Base-by-base conservation (phyloP, 139 green algal genomes). In the Tetratostichococcus sp. region DNA sequence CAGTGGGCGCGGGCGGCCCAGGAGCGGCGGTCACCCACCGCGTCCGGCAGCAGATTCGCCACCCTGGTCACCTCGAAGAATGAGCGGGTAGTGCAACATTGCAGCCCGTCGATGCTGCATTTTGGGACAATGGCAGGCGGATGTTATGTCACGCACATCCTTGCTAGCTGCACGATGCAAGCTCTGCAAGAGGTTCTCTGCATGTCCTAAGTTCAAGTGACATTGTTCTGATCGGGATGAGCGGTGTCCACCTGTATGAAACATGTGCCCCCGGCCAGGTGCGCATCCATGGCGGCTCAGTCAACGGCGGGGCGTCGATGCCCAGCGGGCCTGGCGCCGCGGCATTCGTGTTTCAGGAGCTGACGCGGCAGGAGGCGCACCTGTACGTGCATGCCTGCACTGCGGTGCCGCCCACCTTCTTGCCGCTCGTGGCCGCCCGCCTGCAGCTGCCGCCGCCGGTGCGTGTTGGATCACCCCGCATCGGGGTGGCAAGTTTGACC, bases 341-440 rank as follows among this genome's bases (percentile, higher is more conserved):
- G 1, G 25, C 72, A 30, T 32, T 86, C 2, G 79, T 84, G 26
- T 90, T 80, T 35, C 83, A 90, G 16, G 86, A 91, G 68, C 70
- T 91, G 25, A 92, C 79, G 23, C 77, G 86, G 0, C 77, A 77
- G 11, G 86, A 91, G 67, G 32, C 83, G 3, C 57, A 75, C 42
- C 70, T 91, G 70, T 85, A 82, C 65, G 74, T 86, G 58, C 78
- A 84, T 43, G 75, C 71, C 67, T 83, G 78, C 72, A 90, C 85
- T 1, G 62, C 73, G 23, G 77, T 86, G 43, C 70, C 74, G 35
- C 73, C 81, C 0, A 81, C 88, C 71, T 71, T 78, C 1, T 65
- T 88, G 57, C 39, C 77, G 68, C 71, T 89, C 71, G 84, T 90
- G 42, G 78, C 78, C 21, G 58, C 82, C 6, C 74, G 80, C 30